Percentiles rank a stretch among this genome's conserved stretches.
These are phyloP conservation scores for Xerocomellus chrysenteron DNA, from an alignment of 768 basidiomycete genomes.

Conservation along the genomic window DNA sequence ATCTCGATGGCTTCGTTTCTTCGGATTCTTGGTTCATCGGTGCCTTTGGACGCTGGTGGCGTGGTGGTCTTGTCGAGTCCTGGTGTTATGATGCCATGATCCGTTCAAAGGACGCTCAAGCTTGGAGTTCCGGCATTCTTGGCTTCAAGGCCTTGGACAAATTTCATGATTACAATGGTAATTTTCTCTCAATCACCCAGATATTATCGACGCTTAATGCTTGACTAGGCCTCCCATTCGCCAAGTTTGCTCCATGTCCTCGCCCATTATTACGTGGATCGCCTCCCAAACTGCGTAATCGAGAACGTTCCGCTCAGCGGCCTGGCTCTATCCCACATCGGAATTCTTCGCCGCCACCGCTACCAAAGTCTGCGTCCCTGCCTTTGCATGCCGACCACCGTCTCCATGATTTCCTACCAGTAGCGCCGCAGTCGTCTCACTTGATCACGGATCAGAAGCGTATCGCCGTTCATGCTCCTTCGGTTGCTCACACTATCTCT, in stretches of 20 bases:
- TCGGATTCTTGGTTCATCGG: slow-evolving; percentile 89
- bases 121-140: slow-evolving; percentile 76
- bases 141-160: slow-evolving; percentile 72
- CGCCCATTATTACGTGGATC: slow-evolving; percentile 44
- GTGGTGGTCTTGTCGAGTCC: slow-evolving; percentile 76
- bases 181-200: slow-evolving; percentile 18
- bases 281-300: slow-evolving; percentile 58
- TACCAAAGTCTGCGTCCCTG: slow-evolving; percentile 78
- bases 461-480: slow-evolving; percentile 28
- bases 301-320: slow-evolving; percentile 52
- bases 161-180: slow-evolving; percentile 67
- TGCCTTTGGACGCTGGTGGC: slow-evolving; percentile 90
- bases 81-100: slow-evolving; percentile 73
- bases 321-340: slow-evolving; percentile 42
- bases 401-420: slow-evolving; percentile 26
- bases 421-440: slow-evolving; percentile 24
- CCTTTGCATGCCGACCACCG: slow-evolving; percentile 64
- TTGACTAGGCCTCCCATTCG: slow-evolving; percentile 48
- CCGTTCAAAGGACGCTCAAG: slow-evolving; percentile 65
- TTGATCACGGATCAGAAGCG: slow-evolving; percentile 26
- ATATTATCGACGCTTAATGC: background rate
- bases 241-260: slow-evolving; percentile 47
- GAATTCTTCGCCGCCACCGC: slow-evolving; percentile 76
- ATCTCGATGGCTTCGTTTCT: slow-evolving; percentile 48
- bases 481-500: slow-evolving; percentile 23